Conservation (phyloP, 257 asterid species). For the Capsicum rhomboideum region DNA sequence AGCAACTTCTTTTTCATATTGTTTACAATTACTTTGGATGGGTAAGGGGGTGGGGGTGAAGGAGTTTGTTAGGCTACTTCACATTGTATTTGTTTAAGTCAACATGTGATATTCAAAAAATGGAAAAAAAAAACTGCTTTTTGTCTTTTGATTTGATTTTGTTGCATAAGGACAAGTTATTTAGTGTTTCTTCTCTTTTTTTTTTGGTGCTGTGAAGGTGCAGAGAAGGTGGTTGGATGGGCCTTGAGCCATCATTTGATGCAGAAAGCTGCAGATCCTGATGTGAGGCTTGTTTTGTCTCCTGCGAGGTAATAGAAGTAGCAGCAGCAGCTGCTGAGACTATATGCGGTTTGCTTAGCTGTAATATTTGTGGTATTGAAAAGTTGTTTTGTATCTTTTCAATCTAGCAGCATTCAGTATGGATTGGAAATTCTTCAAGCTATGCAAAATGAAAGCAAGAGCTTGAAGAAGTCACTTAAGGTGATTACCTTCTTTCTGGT, state of each 20-base stretch:
- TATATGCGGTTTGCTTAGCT: neutral
- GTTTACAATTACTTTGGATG: neutral
- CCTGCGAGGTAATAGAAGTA: conserved; percentile 51
- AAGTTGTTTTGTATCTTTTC: neutral
- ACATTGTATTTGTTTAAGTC: neutral
- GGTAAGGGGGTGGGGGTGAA: neutral
- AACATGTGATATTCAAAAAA: neutral
- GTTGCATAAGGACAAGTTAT: neutral
- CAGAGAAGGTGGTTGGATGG: conserved; percentile 84
- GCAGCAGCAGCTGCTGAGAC: conserved; percentile 3
- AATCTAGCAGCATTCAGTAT: conserved; percentile 52
- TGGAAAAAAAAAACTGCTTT: neutral
- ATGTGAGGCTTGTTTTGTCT: conserved; percentile 42
- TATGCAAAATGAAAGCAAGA: conserved; percentile 61
- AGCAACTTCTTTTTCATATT: conserved; percentile 11
- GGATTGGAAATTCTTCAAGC: conserved; percentile 58
- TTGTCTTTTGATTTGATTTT: neutral
- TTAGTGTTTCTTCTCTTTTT: neutral
- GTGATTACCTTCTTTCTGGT: conserved; percentile 22
- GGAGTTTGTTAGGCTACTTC: neutral
- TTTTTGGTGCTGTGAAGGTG: conserved; percentile 42
- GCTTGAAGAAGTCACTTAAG: conserved; percentile 76
- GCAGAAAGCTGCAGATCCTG: conserved; percentile 44
- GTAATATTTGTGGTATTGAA: conserved; percentile 1
- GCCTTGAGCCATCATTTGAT: conserved; percentile 67